Conservation (phyloP, 306 rosid species). For the Ochetophila trinervis region DNA sequence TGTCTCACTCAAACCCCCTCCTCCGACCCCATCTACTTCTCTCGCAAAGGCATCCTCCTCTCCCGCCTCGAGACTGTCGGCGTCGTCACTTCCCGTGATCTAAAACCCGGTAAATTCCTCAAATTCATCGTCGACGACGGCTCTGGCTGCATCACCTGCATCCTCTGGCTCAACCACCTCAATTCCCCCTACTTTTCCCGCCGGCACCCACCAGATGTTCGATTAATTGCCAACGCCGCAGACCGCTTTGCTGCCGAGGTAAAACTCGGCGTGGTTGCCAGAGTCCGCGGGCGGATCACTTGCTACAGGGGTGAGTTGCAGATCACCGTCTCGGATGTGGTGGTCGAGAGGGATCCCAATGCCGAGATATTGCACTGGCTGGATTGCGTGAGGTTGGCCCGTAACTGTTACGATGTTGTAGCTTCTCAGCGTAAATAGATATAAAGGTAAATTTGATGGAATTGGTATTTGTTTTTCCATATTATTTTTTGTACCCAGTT, state of each 20-base stretch:
- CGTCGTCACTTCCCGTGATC: constrained; percentile 46
- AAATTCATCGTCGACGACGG: constrained; percentile 66
- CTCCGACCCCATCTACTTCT: constrained; percentile 28
- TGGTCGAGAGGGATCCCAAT: constrained; percentile 69
- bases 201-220: constrained; percentile 43
- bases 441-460: neutral
- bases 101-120: constrained; percentile 51
- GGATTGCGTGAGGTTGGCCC: constrained; percentile 62
- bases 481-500: neutral
- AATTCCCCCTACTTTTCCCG: constrained; percentile 47
- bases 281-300: constrained; percentile 60
- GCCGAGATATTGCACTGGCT: constrained; percentile 67
- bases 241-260: constrained; percentile 32
- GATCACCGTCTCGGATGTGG: constrained; percentile 70
- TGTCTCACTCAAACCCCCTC: constrained; percentile 43
- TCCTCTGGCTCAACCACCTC: constrained; percentile 80
- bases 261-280: constrained; percentile 47
- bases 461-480: neutral
- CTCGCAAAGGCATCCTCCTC: constrained; percentile 44
- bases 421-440: neutral
- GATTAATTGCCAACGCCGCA: constrained; percentile 35
- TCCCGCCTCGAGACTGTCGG: constrained; percentile 57
- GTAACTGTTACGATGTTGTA: constrained; percentile 48
- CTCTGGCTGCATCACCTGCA: constrained; percentile 57
- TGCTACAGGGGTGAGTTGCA: constrained; percentile 49